Evolutionary conservation across 352 stramenopile genomes (phyloP), one percentile per base, ranked within the genome.

Genomic region (Globisporangium nagaii): DNA sequence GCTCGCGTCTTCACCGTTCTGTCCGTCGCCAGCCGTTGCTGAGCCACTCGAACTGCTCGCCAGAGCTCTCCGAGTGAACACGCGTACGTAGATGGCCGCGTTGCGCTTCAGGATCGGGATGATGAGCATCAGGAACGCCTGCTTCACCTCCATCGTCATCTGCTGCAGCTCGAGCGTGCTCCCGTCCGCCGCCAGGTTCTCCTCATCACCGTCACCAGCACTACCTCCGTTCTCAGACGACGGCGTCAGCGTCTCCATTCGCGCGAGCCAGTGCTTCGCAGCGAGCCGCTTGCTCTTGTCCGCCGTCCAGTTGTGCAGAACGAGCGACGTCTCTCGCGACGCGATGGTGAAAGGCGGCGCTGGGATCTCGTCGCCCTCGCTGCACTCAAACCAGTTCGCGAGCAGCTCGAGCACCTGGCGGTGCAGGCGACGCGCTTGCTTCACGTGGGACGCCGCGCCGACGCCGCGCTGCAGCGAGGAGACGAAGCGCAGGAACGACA

Each of bases 81-180:
- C 71, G 13, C 77, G 75, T 1, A 92, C 73, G 15, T 70, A 65
- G 4, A 86, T 34, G 1, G 60, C 43, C 20, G 41, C 45, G 19
- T 87, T 87, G 51, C 77, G 71, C 56, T 74, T 72, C 20, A 92
- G 50, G 11, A 92, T 72, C 5, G 81, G 81, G 13, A 90, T 64
- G 2, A 92, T 41, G 15, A 92, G 68, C 53, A 92, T 59, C 1
- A 70, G 54, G 56, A 92, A 88, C 17, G 79, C 81, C 44, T 92
- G 74, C 30, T 92, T 92, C 27, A 88, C 81, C 34, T 90, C 76
- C 1, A 61, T 41, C 30, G 75, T 86, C 66, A 92, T 75, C 11
- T 78, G 51, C 46, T 77, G 62, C 32, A 88, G 53, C 45, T 79
- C 69, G 2, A 85, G 65, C 12, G 70, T 84, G 35, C 63, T 70